phyloP scores from a whole-genome alignment of 768 basidiomycete species.

The Amanita rubescens region DNA sequence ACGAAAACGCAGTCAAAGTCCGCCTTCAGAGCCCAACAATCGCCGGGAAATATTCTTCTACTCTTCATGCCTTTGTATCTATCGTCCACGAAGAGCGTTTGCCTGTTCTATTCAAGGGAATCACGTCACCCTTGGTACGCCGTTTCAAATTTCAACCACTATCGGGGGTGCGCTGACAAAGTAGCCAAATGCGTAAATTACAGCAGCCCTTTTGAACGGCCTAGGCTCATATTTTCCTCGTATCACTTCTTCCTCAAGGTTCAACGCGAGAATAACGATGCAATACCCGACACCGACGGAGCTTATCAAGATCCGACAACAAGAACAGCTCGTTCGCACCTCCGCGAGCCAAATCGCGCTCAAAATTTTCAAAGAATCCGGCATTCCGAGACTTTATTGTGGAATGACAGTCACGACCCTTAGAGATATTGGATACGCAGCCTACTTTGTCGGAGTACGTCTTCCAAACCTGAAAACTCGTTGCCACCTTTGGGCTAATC shows the following conservation, averaged over 20 bases:
- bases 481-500: neutral
- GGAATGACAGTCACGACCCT: constrained; percentile 68
- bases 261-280: constrained; percentile 41
- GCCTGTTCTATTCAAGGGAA: constrained; percentile 65
- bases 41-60: constrained; percentile 51
- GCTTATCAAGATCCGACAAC: constrained; percentile 82
- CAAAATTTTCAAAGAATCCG: constrained; percentile 46
- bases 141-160: no score
- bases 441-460: constrained; percentile 75
- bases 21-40: constrained; percentile 65
- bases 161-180: no score
- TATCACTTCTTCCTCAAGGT: constrained; percentile 74
- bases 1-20: constrained; percentile 55
- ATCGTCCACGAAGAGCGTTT: constrained; percentile 68
- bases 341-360: constrained; percentile 47
- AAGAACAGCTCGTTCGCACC: constrained; percentile 42
- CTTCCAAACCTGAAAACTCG: neutral
- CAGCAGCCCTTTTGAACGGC: constrained; percentile 75
- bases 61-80: constrained; percentile 54
- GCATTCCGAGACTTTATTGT: constrained; percentile 65
- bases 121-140: constrained; percentile 73
- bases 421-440: constrained; percentile 76
- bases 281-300: constrained; percentile 72
- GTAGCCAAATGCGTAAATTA: constrained; percentile 44
- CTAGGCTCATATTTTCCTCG: constrained; percentile 77